Base-by-base conservation (phyloP, 768 basidiomycete genomes). In the Pulveroboletus sp. region DNA sequence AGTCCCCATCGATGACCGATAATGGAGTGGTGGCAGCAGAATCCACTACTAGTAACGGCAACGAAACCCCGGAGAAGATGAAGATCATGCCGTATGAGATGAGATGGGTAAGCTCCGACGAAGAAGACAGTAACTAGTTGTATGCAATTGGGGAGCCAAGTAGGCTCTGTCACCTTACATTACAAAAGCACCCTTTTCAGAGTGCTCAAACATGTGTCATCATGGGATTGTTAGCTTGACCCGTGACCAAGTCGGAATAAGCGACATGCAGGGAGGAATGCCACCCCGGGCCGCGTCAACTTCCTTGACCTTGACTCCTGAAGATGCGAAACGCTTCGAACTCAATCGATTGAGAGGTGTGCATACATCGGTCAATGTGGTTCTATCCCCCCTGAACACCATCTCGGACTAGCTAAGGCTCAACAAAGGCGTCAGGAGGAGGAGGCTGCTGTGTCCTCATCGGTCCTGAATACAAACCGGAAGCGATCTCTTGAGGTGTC, bases 271-370 rank as follows among this genome's bases (percentile, higher is more conserved):
- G 26, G 47, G 27, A 36, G 47, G 17, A 47, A 49, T 19, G 6
- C 42, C 54, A 24, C 53, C 51, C 12, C 41, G n/a, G n/a, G n/a
- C 55, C 3, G n/a, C 49, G 16, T 23, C 56, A 31, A 47, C 50
- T 13, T 11, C 53, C 12, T 50, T 53, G 47, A n/a, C 70, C 52
- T 46, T 83, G 27, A 82, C 83, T 8, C 80, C 85, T 13, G 89
- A 92, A 54, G 81, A 86, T 63, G 70, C 80, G 39, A 84, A 79
- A 61, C 78, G 80, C 48, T 75, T 91, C 22, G 89, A 93, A 63
- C 75, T 91, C 36, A 90, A 92, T 59, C 79, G 89, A 45, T 70
- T 92, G 20, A 83, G 78, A 80, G 88, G 88, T 86, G 43, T 43
- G 58, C 24, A 29, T 29, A 23, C 29, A 29, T 13, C 40, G 11